Evolutionary conservation across 495 filamentous ascomycete genomes (phyloP), one percentile per base, ranked within the genome.

Genomic region (Daldinia decipiens): DNA sequence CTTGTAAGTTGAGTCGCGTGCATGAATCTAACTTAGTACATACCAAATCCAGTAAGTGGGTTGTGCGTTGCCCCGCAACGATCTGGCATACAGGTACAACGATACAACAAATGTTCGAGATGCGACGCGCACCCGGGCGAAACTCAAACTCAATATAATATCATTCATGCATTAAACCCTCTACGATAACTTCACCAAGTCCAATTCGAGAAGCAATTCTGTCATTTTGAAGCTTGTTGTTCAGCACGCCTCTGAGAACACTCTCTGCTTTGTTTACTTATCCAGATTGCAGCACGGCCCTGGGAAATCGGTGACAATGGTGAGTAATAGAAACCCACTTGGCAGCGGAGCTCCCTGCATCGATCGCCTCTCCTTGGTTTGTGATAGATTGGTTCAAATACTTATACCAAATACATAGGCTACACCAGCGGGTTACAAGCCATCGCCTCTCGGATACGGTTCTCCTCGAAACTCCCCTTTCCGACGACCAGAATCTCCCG

Each of bases 381-480:
- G 17, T 26, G 50, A 40, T 61, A 52, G 55, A 56, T 56, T 57
- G 55, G 53, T 65, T 56, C 53, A 59, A 50, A 64, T 68, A 58
- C 69, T 72, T 59, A 65, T 55, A 55, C 27, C 9, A 68, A 50
- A 50, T 29, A 29, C 27, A 29, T 36, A 87, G 86, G 75, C 86
- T 43, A 83, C 82, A 72, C 74, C 84, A 61, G 68, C 82, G 40
- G 77, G 86, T 52, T 92, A 91, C 81, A 92, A 92, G 74, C 90
- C 90, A 17, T 92, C 91, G 11, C 88, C 89, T 15, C 79, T 92
- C 56, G 91, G 88, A 47, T 90, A 89, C 79, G 87, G 87, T 71
- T 89, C 88, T 24, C 87, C 87, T 43, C 84, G 91, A 77, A 86
- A 86, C 59, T 93, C 91, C 6, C 91, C 91, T n/a, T 94, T 94